A percentile compares a stretch with the other conserved stretches of the same genome.
Conservation (phyloP, 2,329 filamentous ascomycete species). For the Ophiocordyceps camponoti-leonardi region DNA sequence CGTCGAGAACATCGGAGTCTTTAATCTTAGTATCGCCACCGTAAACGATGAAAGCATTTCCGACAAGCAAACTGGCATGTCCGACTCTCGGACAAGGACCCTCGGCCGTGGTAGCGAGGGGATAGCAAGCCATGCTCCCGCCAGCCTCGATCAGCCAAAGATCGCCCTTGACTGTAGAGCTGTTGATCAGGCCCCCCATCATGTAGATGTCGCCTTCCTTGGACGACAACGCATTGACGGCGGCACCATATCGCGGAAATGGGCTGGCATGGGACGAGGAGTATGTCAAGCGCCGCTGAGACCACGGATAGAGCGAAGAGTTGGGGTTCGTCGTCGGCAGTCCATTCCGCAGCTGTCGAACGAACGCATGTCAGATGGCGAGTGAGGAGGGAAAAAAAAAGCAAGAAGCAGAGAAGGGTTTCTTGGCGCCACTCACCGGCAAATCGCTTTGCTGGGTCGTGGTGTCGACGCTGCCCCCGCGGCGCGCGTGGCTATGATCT, state of each 20-base stretch:
- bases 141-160: constrained; percentile 95
- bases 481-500: constrained; percentile 42
- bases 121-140: constrained; percentile 76
- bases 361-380: constrained; percentile 3
- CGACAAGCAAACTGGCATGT: constrained; percentile 83
- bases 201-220: constrained; percentile 96
- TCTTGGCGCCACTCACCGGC: constrained; percentile 19
- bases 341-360: constrained; percentile 36
- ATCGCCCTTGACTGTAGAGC: constrained; percentile 89
- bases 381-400: not conserved
- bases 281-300: constrained; percentile 74
- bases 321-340: constrained; percentile 39
- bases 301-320: constrained; percentile 86
- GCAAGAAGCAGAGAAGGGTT: not conserved
- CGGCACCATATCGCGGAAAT: constrained; percentile 92
- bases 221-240: constrained; percentile 79
- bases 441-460: constrained; percentile 19
- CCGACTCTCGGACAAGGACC: constrained; percentile 90
- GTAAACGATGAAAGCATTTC: constrained; percentile 97
- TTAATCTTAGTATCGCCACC: constrained; percentile 97
- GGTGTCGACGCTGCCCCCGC: constrained; percentile 33
- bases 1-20: constrained; percentile 77
- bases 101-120: constrained; percentile 78
- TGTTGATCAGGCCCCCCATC: constrained; percentile 93
- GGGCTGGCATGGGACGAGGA: constrained; percentile 67